phyloP scores from a whole-genome alignment of 495 filamentous ascomycete species.

The Penicillium diatomitis region DNA sequence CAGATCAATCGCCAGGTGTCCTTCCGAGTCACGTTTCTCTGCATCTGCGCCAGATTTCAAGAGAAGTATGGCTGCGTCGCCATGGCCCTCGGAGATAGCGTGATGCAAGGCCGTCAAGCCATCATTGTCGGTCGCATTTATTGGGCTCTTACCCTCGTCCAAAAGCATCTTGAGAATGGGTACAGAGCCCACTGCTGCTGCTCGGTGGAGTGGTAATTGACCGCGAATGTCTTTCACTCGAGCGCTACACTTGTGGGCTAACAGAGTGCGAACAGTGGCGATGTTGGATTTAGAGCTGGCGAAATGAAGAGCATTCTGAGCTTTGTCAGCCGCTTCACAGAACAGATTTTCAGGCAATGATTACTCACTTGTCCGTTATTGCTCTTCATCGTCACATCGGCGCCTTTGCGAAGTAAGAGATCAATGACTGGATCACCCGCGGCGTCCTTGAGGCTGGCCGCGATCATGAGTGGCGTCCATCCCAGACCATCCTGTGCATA shows the following conservation, averaged over 20 bases:
- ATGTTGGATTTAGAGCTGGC: slow-evolving; percentile 81
- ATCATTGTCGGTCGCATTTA: slow-evolving; percentile 78
- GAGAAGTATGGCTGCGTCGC: slow-evolving; percentile 73
- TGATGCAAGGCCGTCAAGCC: slow-evolving; percentile 89
- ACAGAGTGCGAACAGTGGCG: slow-evolving; percentile 66
- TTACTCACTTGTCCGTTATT: slow-evolving; percentile 47
- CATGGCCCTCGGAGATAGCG: slow-evolving; percentile 87
- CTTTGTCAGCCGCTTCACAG: neutral
- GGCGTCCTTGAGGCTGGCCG: slow-evolving; percentile 63
- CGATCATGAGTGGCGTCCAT: slow-evolving; percentile 95
- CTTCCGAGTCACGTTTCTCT: slow-evolving; percentile 68
- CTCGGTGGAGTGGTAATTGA: slow-evolving; percentile 82
- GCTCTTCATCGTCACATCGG: slow-evolving; percentile 76
- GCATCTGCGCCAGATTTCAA: slow-evolving; percentile 78
- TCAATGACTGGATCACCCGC: slow-evolving; percentile 49
- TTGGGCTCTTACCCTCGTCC: slow-evolving; percentile 62
- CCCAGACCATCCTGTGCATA: slow-evolving; percentile 64
- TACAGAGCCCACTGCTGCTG: slow-evolving; percentile 78
- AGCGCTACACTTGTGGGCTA: slow-evolving; percentile 67
- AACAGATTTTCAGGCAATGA: neutral
- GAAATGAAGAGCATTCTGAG: slow-evolving; percentile 79
- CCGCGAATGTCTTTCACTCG: slow-evolving; percentile 77
- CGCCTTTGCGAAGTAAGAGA: slow-evolving; percentile 67
- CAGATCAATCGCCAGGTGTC: slow-evolving; percentile 64
- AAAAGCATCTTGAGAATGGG: slow-evolving; percentile 78